These are phyloP conservation scores for Penstemon eatonii DNA, from an alignment of 257 asterid species.

Conservation along the genomic window DNA sequence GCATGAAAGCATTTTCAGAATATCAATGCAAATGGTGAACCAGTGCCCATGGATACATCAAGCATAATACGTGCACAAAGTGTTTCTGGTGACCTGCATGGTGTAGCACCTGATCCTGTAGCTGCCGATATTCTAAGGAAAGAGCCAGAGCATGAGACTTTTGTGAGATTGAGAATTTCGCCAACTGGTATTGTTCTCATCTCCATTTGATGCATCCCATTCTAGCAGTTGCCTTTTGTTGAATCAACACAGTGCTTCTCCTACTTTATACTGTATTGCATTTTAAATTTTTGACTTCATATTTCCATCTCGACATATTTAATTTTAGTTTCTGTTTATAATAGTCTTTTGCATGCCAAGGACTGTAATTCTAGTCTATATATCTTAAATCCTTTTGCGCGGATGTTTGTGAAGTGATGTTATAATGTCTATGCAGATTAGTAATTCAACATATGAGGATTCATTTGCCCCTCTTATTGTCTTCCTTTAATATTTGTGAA, in stretches of 20 bases:
- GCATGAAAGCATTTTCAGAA: constrained; percentile 47
- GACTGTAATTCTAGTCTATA: constrained; percentile 2
- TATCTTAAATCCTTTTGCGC: not conserved
- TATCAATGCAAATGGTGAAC: constrained; percentile 53
- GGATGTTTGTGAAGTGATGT: not conserved
- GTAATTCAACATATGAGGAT: constrained; percentile 12
- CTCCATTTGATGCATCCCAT: constrained; percentile 23
- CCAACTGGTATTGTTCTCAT: constrained; percentile 64
- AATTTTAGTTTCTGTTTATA: constrained; percentile 1
- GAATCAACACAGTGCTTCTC: not conserved
- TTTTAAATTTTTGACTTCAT: constrained; percentile 5
- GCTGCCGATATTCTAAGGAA: constrained; percentile 92
- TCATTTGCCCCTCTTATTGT: not conserved
- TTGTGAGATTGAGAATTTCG: constrained; percentile 78
- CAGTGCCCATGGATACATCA: constrained; percentile 51
- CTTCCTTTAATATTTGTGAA: not conserved
- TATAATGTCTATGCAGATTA: constrained; percentile 12
- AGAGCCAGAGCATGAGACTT: constrained; percentile 91
- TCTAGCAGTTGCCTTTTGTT: constrained; percentile 1
- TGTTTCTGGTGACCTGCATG: constrained; percentile 86
- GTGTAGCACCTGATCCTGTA: constrained; percentile 91
- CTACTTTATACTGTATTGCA: not conserved
- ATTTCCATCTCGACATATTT: not conserved
- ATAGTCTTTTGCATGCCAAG: constrained; percentile 13
- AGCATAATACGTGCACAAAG: constrained; percentile 88